Conservation (phyloP, 1,139 yeast species). For the Candida sp. region DNA sequence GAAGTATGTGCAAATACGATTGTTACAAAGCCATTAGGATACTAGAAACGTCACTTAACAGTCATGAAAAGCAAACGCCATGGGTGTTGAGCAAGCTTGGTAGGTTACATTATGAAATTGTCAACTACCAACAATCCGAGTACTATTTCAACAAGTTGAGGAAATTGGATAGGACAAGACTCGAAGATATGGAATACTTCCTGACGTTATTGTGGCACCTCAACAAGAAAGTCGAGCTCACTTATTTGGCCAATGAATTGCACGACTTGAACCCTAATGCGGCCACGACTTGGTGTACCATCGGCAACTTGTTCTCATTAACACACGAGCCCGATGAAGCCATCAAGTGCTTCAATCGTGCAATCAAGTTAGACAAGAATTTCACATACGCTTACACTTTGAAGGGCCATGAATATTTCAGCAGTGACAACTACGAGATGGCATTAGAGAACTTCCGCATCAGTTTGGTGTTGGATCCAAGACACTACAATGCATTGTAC, state of each 20-base stretch:
- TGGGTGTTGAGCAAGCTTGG: constrained; percentile 89
- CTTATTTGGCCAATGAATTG: constrained; percentile 82
- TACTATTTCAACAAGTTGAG: constrained; percentile 66
- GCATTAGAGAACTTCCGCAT: constrained; percentile 85
- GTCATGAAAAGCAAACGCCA: constrained; percentile 71
- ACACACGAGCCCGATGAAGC: constrained; percentile 92
- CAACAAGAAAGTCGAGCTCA: constrained; percentile 79
- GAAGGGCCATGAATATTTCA: constrained; percentile 91
- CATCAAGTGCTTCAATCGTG: constrained; percentile 82
- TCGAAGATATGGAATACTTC: constrained; percentile 89
- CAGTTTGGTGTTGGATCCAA: constrained; percentile 76
- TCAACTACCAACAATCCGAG: constrained; percentile 81
- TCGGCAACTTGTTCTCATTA: constrained; percentile 89
- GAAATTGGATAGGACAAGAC: constrained; percentile 74
- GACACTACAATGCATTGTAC: constrained; percentile 94
- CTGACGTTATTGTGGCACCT: constrained; percentile 95
- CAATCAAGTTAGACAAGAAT: constrained; percentile 69
- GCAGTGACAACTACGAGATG: constrained; percentile 89
- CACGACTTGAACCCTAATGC: constrained; percentile 66
- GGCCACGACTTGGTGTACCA: constrained; percentile 91
- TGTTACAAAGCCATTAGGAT: constrained; percentile 81
- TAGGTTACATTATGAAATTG: constrained; percentile 83
- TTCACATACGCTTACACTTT: constrained; percentile 92
- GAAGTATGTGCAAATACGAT: constrained; percentile 70
- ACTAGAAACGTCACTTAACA: constrained; percentile 61